Percentiles rank a stretch among this genome's conserved stretches.
These are phyloP conservation scores for Gaeumannomyces sp. DNA, from an alignment of 2,329 filamentous ascomycete species.

Conservation along the genomic window DNA sequence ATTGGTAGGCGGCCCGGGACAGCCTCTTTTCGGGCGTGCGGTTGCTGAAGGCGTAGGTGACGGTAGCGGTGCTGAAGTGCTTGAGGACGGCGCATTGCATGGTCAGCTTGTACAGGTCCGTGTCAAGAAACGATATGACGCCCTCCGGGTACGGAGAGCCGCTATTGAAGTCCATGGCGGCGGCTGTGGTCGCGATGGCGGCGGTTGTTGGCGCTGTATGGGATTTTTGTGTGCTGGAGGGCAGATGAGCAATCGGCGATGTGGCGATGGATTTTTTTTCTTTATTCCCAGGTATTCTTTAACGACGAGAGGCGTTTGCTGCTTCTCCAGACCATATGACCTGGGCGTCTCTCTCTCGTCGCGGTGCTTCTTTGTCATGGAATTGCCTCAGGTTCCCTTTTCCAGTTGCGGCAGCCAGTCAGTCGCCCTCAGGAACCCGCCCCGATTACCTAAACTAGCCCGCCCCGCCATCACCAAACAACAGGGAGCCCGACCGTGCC, in stretches of 20 bases:
- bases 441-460: too few relatives aligned
- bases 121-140: constrained; percentile 77
- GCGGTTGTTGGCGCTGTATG: background rate
- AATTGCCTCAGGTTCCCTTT: background rate
- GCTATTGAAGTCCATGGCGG: constrained; percentile 58
- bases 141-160: constrained; percentile 65
- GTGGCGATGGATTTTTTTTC: too few relatives aligned
- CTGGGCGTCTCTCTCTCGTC: background rate
- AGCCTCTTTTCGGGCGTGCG: constrained; percentile 91
- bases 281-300: background rate
- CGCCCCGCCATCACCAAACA: too few relatives aligned
- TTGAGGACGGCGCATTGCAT: constrained; percentile 98
- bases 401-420: background rate
- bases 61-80: constrained; percentile 75
- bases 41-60: constrained; percentile 93
- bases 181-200: background rate
- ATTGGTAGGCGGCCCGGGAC: constrained; percentile 73
- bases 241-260: background rate
- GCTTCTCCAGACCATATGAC: background rate
- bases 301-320: background rate
- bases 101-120: constrained; percentile 88
- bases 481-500: too few relatives aligned
- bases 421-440: background rate
- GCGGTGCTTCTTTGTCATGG: background rate
- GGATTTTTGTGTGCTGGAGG: background rate